phyloP scores from a whole-genome alignment of 148 eudicot species.

The Persicaria maculosa region DNA sequence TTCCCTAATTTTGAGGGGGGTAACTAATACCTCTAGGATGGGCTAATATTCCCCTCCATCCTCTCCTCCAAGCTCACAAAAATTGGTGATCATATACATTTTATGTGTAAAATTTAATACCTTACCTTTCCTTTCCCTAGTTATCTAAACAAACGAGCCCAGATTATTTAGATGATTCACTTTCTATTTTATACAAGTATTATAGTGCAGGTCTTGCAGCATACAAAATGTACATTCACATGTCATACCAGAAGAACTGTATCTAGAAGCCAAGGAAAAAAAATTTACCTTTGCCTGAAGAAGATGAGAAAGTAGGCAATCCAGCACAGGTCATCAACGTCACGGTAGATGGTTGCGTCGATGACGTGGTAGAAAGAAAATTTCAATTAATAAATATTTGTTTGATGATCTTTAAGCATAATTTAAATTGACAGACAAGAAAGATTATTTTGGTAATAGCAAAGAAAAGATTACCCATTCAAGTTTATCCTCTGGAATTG shows the following conservation, averaged over 20 bases:
- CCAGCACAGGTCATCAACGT: neutral
- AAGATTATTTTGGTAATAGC: neutral
- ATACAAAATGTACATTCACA: neutral
- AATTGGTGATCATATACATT: too few relatives aligned
- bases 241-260: neutral
- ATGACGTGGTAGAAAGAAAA: neutral
- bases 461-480: conserved; percentile 31
- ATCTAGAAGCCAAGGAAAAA: neutral
- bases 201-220: neutral
- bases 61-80: too few relatives aligned
- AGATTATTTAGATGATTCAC: neutral
- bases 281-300: conserved; percentile 4
- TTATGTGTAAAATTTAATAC: too few relatives aligned
- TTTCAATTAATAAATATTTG: neutral
- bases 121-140: too few relatives aligned
- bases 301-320: neutral
- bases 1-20: too few relatives aligned
- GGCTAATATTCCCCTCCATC: too few relatives aligned
- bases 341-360: neutral
- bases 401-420: neutral
- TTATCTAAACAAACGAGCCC: too few relatives aligned
- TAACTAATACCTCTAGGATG: too few relatives aligned
- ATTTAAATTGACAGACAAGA: neutral
- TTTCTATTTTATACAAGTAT: neutral
- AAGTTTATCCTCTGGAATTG: conserved; percentile 23